Conservation (phyloP, 2,329 filamentous ascomycete species). For the Hawksworthiomyces lignivorus region DNA sequence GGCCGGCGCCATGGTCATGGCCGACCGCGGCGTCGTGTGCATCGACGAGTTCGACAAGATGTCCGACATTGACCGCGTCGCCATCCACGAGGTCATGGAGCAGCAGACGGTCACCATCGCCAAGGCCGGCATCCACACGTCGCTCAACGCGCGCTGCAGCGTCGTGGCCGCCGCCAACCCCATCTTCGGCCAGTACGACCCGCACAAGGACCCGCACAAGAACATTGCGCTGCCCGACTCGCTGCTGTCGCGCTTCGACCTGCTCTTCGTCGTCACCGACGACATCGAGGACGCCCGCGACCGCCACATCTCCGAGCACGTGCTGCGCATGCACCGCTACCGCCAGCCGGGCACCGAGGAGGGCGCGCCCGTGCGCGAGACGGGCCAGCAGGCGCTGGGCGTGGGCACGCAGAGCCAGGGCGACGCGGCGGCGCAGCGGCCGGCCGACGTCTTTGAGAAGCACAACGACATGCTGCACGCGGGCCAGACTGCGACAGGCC, state of each 20-base stretch:
- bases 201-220: conserved; percentile 96
- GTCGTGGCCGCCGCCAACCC: conserved; percentile 95
- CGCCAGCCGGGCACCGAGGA: conserved; percentile 89
- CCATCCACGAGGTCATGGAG: conserved; percentile 99
- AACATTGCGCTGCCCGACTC: conserved; percentile 98
- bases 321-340: conserved; percentile 94
- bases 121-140: conserved; percentile 97
- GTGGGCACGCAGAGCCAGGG: conserved; percentile 77
- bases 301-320: conserved; percentile 88
- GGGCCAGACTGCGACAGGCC: conserved; percentile 70
- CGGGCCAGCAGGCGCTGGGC: conserved; percentile 72
- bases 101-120: conserved; percentile 99
- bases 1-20: conserved; percentile 97
- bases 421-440: conserved; percentile 50
- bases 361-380: conserved; percentile 87
- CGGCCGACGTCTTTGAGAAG: conserved; percentile 90
- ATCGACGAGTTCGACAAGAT: conserved; percentile 99
- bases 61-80: conserved; percentile 95
- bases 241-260: conserved; percentile 93
- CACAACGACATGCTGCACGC: conserved; percentile 94
- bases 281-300: conserved; percentile 94
- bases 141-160: conserved; percentile 90
- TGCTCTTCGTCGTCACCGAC: conserved; percentile 94
- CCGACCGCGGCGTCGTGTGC: conserved; percentile 92
- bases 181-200: conserved; percentile 96